Evolutionary conservation across 2,329 filamentous ascomycete species (phyloP), one percentile per base, ranked within the genome.

Genomic region (Fusarium continuum): DNA sequence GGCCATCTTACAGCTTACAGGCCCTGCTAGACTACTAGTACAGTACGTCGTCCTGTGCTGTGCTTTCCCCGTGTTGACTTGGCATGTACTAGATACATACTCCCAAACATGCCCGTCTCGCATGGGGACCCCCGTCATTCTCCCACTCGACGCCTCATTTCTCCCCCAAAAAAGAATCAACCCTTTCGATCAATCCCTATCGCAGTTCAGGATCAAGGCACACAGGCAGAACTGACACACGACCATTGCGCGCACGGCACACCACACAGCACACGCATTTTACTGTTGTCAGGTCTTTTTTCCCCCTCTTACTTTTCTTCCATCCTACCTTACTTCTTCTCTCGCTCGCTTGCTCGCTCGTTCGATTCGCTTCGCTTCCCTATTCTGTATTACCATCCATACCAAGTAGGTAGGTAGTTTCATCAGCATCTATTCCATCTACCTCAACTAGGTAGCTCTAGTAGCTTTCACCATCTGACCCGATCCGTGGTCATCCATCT

Each of bases 161-260:
- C 19, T 35, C 52, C 52, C 60, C 59, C n/a, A 43, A 65, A 64
- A 57, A 62, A 58, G 41, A 53, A 65, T 43, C 51, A 55, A 44
- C 54, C 47, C 29, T 39, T 61, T 61, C 43, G 55, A 60, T 57
- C 52, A 57, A 58, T 57, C 57, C 57, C 52, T 53, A 64, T 64
- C 61, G 28, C 53, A 35, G 53, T 50, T 50, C 43, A 61, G 57
- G 60, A 63, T 61, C 60, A 63, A 64, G 60, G 60, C 60, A 64
- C 60, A 46, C 57, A 49, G 53, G 52, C 46, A 56, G 56, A 61
- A 62, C 59, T 62, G 61, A 65, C 61, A 64, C 61, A 64, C 61
- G 46, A 57, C 52, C 46, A 56, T 52, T 39, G 52, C 53, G 44
- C 47, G 50, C 53, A 45, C 54, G 31, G 23, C 43, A 40, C 22